Base-by-base conservation (phyloP, 306 rosid species). In the Prunus mume region DNA sequence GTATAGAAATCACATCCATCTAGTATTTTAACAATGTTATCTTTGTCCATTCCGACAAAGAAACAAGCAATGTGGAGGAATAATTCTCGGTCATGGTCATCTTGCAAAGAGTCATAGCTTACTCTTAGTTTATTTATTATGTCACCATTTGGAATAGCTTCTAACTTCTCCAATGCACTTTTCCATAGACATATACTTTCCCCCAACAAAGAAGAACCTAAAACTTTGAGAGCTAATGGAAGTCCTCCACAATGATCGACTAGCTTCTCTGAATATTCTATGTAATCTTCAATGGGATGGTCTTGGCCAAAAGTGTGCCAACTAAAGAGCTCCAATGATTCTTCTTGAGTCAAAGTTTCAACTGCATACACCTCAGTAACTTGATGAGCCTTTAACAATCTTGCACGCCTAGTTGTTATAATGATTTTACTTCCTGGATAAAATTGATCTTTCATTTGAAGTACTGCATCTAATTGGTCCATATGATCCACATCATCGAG, bases 381-480 rank as follows among this genome's bases (percentile, higher is more conserved):
- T 72, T 46, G 52, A 6, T 14, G 15, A 2, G 17, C 54, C 41
- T 8, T 72, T 56, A 22, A 18, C 30, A 28, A 2, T 3, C 54
- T 38, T 72, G 30, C 76, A 20, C 10, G 54, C 76, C 54, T 72
- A 1, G 76, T 56, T 56, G 76, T 72, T 34, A 72, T 56, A 4
- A 72, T 9, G 20, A 72, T 56, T 4, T 72, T 56, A 57, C 67
- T 72, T 38, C 76, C 76, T 0, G 34, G 5, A 56, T 15, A 17
- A 22, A 72, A 56, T 2, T 1, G 18, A 38, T 41, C 76, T 56
- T 4, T 25, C 67, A 38, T 41, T 0, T 2, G 15, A 1, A 72
- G 10, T 14, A 72, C 1, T 20, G 76, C 66, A 38, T 56, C 66
- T 7, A 72, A 56, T 57, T 56, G 76, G 0, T 57, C 41, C 67